These are phyloP conservation scores for Penicillium roqueforti DNA, from an alignment of 495 filamentous ascomycete species.

Conservation along the genomic window DNA sequence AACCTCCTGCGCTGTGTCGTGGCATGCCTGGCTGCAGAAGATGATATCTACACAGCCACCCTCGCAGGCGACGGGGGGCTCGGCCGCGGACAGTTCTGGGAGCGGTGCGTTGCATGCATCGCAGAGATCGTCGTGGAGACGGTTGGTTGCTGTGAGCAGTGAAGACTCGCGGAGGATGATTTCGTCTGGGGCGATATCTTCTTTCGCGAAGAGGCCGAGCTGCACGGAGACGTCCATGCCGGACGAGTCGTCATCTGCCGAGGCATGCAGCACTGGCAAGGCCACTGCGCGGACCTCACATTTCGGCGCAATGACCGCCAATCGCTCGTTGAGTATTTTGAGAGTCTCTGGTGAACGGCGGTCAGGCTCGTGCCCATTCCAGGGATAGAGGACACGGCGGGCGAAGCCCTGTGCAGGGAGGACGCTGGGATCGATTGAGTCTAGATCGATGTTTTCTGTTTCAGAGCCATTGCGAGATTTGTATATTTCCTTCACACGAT, in stretches of 20 bases:
- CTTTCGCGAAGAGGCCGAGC: constrained; percentile 82
- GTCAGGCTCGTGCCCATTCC: constrained; percentile 87
- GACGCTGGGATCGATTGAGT: constrained; percentile 42
- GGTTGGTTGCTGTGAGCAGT: constrained; percentile 76
- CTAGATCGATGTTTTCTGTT: constrained; percentile 30
- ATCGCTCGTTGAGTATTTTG: constrained; percentile 58
- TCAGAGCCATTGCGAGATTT: constrained; percentile 27
- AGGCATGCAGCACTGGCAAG: constrained; percentile 62
- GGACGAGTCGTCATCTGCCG: constrained; percentile 18
- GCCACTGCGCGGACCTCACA: constrained; percentile 66
- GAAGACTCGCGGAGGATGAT: constrained; percentile 74
- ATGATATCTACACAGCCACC: constrained; percentile 72
- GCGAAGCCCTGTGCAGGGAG: constrained; percentile 72
- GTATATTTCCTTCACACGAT: constrained; percentile 26
- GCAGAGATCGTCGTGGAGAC: constrained; percentile 73
- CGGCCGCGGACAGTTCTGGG: constrained; percentile 51
- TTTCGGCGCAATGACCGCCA: constrained; percentile 61
- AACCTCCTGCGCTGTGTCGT: constrained; percentile 59
- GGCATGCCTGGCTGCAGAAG: constrained; percentile 78
- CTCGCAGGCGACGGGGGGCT: constrained; percentile 56
- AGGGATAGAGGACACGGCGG: constrained; percentile 85
- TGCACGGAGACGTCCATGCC: constrained; percentile 52
- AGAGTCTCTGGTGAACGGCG: constrained; percentile 68
- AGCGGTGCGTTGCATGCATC: constrained; percentile 78
- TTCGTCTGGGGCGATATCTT: constrained; percentile 73